Conservation (phyloP, 805 yeast genomes). For the Myxozyma neglecta region DNA sequence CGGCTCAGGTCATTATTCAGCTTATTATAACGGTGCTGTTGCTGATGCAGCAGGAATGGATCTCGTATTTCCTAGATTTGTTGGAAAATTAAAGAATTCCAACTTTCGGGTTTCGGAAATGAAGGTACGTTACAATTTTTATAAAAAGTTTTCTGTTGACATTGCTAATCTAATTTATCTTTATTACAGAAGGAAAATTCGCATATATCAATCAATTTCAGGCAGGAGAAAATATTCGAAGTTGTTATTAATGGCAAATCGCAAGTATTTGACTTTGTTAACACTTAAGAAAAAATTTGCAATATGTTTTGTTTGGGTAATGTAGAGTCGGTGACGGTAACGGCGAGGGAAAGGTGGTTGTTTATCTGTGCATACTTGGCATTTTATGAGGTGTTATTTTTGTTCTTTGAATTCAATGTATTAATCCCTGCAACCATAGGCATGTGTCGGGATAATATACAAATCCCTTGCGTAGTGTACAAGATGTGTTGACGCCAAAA, state of each 20-base stretch:
- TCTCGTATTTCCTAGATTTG: slow-evolving; percentile 27
- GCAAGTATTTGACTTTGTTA: slow-evolving; percentile 24
- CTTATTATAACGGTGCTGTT: slow-evolving; percentile 13
- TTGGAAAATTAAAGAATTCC: slow-evolving; percentile 17
- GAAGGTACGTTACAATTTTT: slow-evolving; percentile 3
- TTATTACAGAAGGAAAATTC: slow-evolving; percentile 12
- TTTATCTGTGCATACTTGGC: too few species aligned
- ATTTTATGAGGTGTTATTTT: not conserved
- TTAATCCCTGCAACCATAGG: not conserved
- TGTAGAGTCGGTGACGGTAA: not conserved
- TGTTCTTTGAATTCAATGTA: not conserved
- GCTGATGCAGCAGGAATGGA: slow-evolving; percentile 25
- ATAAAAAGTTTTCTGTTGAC: not conserved
- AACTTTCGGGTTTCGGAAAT: slow-evolving; percentile 7
- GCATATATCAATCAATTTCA: slow-evolving; percentile 10
- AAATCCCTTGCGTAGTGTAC: too few species aligned
- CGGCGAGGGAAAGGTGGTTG: too few species aligned
- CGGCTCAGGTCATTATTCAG: slow-evolving; percentile 4
- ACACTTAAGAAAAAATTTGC: slow-evolving; percentile 1
- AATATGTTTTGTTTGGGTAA: not conserved
- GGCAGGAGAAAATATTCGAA: slow-evolving; percentile 26
- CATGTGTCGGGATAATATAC: not conserved
- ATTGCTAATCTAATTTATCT: not conserved
- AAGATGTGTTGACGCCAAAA: too few species aligned
- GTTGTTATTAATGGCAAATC: slow-evolving; percentile 8